Evolutionary conservation across 2,329 filamentous ascomycete genomes (phyloP), one percentile per base, ranked within the genome.

Genomic region (Talaromyces sp.): DNA sequence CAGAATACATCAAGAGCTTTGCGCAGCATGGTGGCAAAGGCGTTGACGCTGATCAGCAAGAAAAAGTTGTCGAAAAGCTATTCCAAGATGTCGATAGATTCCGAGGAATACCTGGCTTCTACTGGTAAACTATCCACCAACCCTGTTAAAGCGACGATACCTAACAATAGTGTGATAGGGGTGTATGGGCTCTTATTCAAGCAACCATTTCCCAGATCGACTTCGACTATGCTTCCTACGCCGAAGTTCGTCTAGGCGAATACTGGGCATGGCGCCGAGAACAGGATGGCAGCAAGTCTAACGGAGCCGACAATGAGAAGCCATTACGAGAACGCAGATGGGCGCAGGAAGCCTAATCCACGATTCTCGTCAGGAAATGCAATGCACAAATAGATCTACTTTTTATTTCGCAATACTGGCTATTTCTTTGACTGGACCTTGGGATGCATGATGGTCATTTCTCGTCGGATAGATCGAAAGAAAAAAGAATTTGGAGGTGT

Each of bases 141-240:
- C 31, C 14, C n/a, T 13, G 19, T 7, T 33, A 52, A 8, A 54
- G 4, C 16, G 16, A 22, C 13, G 19, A 39, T 22, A 24, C 19
- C 52, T 56, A 56, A 56, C 31, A 56, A 9, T 52, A 11, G 52
- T 3, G 24, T 2, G 2, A 14, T 76, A 92, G 90, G 93, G 95
- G 95, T 27, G 92, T 97, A 65, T 99, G 95, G 95, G 90, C 93
- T 8, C 82, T 96, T 68, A 98, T 99, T 69, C 95, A 99, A 81
- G 91, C 93, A 2, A 91, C 87, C 63, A 98, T 99, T 69, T 96
- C 92, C 11, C 87, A 94, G 69, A 99, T 99, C 72, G 91, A 97
- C 75, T 99, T 99, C 74, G 93, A 99, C 79, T 99, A 99, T 75
- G 91, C 92, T 50, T 87, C 86, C 9, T 99, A 98, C 76, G 94